phyloP scores from a whole-genome alignment of 805 yeast genomes.

The Lipomyces chichibuensis region DNA sequence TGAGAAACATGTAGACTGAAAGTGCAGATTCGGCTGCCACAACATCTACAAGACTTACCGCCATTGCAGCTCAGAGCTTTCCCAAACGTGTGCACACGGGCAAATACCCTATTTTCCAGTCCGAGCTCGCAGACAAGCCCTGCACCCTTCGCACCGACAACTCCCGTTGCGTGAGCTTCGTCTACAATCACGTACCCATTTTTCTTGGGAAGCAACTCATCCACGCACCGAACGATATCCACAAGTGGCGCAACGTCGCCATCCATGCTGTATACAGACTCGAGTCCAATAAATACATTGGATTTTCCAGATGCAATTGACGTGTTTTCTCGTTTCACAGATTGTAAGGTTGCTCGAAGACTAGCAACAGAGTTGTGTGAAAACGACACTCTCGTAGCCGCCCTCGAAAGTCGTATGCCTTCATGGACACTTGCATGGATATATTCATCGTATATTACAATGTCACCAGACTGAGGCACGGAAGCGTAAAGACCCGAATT shows the following conservation, averaged over 20 bases:
- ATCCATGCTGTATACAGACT: conserved; percentile 39
- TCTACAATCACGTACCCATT: conserved; percentile 79
- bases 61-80: conserved; percentile 39
- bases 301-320: neutral
- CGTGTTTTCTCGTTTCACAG: neutral
- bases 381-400: conserved; percentile 15
- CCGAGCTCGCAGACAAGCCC: conserved; percentile 48
- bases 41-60: conserved; percentile 9
- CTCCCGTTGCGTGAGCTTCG: conserved; percentile 93
- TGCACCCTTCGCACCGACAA: conserved; percentile 78
- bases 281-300: conserved; percentile 38
- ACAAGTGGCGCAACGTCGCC: conserved; percentile 37
- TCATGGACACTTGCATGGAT: conserved; percentile 41
- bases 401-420: conserved; percentile 37
- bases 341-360: conserved; percentile 7
- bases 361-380: conserved; percentile 32
- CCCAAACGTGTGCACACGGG: conserved; percentile 38
- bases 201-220: conserved; percentile 22
- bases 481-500: conserved; percentile 36
- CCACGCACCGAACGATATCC: conserved; percentile 13
- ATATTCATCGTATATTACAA: conserved; percentile 37
- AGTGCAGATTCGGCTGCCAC: neutral
- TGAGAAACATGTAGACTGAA: neutral
- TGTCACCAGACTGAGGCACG: conserved; percentile 37
- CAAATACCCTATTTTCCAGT: conserved; percentile 31